Conservation (phyloP, 2,329 filamentous ascomycete genomes). For the Pseudogymnoascus destructans region DNA sequence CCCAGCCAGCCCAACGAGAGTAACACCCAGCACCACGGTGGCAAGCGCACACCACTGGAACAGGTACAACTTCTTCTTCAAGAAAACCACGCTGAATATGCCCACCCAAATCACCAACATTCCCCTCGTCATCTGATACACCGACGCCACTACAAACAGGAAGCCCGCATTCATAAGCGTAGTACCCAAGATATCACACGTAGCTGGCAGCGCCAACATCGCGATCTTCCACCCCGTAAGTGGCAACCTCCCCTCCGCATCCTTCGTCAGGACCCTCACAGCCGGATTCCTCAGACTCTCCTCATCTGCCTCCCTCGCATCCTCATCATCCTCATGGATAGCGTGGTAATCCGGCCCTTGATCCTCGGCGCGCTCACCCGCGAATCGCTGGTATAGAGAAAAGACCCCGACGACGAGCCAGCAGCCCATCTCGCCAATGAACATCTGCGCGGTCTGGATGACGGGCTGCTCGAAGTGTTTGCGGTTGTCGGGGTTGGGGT, state of each 20-base stretch:
- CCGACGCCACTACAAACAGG: conserved; percentile 84
- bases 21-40: conserved; percentile 79
- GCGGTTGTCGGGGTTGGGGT: conserved; percentile 50
- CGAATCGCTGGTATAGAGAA: conserved; percentile 49
- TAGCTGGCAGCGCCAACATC: conserved; percentile 71
- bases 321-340: conserved; percentile 32
- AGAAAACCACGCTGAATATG: conserved; percentile 83
- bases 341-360: conserved; percentile 49
- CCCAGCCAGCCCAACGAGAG: conserved; percentile 77
- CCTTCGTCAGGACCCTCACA: conserved; percentile 38
- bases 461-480: conserved; percentile 85
- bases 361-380: conserved; percentile 31
- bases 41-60: conserved; percentile 89
- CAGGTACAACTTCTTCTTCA: conserved; percentile 63
- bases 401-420: conserved; percentile 77
- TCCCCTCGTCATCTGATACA: conserved; percentile 97
- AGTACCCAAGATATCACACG: conserved; percentile 88
- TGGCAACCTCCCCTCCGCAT: conserved; percentile 41
- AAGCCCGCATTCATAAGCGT: conserved; percentile 96
- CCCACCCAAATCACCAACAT: conserved; percentile 93
- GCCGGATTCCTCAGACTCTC: conserved; percentile 34
- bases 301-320: conserved; percentile 31
- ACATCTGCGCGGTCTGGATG: conserved; percentile 95
- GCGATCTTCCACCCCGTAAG: conserved; percentile 59
- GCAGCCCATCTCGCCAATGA: conserved; percentile 88